These are phyloP conservation scores for Penicillium canescens DNA, from an alignment of 495 filamentous ascomycete species.

Conservation along the genomic window DNA sequence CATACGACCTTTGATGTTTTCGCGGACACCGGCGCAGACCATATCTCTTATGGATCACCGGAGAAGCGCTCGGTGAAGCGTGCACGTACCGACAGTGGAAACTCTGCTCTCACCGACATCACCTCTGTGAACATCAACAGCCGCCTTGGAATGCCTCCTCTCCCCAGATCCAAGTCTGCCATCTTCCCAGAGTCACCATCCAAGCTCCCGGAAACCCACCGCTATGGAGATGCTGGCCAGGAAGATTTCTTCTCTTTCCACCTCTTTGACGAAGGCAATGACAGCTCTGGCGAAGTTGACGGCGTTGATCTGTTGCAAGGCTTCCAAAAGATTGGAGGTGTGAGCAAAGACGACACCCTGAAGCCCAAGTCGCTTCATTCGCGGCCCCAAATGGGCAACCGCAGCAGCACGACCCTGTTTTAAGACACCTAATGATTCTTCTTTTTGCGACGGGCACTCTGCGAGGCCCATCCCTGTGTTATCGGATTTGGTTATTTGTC, in stretches of 20 bases:
- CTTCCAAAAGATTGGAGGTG: conserved; percentile 82
- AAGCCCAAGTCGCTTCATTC: conserved; percentile 30
- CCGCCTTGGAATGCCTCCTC: conserved; percentile 38
- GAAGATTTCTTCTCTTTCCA: conserved; percentile 66
- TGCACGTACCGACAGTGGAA: conserved; percentile 52
- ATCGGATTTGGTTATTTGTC: conserved; percentile 1
- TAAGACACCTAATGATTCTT: conserved; percentile 17
- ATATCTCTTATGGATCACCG: conserved; percentile 67
- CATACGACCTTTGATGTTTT: conserved; percentile 69
- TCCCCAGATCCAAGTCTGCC: conserved; percentile 40
- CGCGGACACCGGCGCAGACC: conserved; percentile 56
- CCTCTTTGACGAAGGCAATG: conserved; percentile 53
- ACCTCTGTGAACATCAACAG: conserved; percentile 54
- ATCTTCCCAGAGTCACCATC: conserved; percentile 50
- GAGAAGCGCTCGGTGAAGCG: conserved; percentile 71
- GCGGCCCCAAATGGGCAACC: conserved; percentile 40
- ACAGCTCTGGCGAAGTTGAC: conserved; percentile 56
- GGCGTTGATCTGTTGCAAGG: conserved; percentile 85
- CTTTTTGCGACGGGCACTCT: not conserved
- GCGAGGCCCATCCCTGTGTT: conserved; percentile 2
- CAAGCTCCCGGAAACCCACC: conserved; percentile 52
- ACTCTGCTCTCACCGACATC: conserved; percentile 63
- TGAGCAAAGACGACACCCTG: conserved; percentile 32
- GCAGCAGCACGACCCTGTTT: conserved; percentile 47
- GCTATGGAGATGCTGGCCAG: conserved; percentile 54